Conservation (phyloP, 208 protist genomes). For the Trypanosoma scelopori region DNA sequence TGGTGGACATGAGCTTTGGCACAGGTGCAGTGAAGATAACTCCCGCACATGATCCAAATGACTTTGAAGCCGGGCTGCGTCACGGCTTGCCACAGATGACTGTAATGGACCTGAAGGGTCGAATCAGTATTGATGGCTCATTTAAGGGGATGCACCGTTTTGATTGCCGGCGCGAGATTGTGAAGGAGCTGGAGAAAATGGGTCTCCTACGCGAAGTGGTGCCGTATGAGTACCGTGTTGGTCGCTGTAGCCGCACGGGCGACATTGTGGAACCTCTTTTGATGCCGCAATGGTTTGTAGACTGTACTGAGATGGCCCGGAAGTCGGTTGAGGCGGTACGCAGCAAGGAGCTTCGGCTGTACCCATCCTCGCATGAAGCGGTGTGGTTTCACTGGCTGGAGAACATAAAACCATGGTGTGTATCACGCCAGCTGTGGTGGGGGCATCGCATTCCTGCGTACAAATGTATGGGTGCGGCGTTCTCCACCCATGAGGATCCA, state of each 20-base stretch:
- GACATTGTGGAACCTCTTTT: constrained; percentile 99
- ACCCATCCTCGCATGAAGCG: constrained; percentile 89
- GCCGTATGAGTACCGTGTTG: constrained; percentile 95
- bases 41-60: constrained; percentile 99
- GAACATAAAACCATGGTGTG: constrained; percentile 97
- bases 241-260: constrained; percentile 95
- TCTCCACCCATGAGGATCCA: constrained; percentile 44
- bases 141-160: constrained; percentile 97
- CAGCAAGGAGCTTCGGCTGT: constrained; percentile 93
- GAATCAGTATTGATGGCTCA: constrained; percentile 89
- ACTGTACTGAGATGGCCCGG: constrained; percentile 91
- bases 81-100: constrained; percentile 96
- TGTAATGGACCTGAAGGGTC: constrained; percentile 96
- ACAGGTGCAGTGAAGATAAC: constrained; percentile 99
- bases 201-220: constrained; percentile 90
- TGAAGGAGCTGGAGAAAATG: constrained; percentile 92
- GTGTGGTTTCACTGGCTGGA: constrained; percentile 97
- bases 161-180: constrained; percentile 89
- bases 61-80: constrained; percentile 97
- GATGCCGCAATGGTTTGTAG: constrained; percentile 99
- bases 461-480: constrained; percentile 60
- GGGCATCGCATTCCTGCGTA: constrained; percentile 99
- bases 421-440: constrained; percentile 99
- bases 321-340: constrained; percentile 81
- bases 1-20: constrained; percentile 99